These are phyloP conservation scores for Sungouiella thailandica DNA, from an alignment of 805 yeast genomes.

Conservation along the genomic window DNA sequence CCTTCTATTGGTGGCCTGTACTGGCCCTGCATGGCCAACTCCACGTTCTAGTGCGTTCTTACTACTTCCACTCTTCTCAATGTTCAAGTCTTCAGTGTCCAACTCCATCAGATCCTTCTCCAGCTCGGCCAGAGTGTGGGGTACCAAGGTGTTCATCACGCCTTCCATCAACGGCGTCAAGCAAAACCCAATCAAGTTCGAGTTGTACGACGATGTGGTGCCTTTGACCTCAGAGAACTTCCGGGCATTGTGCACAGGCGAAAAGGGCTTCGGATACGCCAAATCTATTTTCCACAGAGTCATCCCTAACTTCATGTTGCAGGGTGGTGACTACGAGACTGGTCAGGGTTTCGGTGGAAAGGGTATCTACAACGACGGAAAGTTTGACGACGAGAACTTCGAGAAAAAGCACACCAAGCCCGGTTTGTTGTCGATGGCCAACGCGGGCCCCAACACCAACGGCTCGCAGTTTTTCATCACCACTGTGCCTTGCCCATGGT, in stretches of 20 bases:
- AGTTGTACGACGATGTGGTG: constrained; percentile 14
- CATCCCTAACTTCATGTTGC: constrained; percentile 15
- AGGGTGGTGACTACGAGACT: constrained; percentile 14
- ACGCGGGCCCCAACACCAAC: constrained; percentile 15
- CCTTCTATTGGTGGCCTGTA: no score
- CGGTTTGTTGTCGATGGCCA: constrained; percentile 16
- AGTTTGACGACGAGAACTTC: constrained; percentile 15
- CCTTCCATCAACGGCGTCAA: constrained; percentile 40
- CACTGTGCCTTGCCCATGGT: constrained; percentile 22
- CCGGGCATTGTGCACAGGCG: constrained; percentile 15
- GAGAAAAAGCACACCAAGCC: constrained; percentile 13
- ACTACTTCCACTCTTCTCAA: no score
- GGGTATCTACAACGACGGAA: constrained; percentile 16
- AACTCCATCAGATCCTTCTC: constrained; percentile 46
- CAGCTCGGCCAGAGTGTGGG: constrained; percentile 38
- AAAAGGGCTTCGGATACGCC: constrained; percentile 16
- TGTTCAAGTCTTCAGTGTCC: no score
- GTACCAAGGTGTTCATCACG: constrained; percentile 54
- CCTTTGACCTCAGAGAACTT: constrained; percentile 17
- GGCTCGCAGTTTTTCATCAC: constrained; percentile 16
- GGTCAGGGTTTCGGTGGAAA: constrained; percentile 14
- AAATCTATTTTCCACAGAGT: constrained; percentile 15
- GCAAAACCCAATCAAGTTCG: constrained; percentile 18
- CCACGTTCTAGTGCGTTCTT: no score
- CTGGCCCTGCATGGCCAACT: no score